Evolutionary conservation across 371 early-diverging fungal species (phyloP), one percentile per base, ranked within the genome.

Genomic region (Actinomucor elegans): DNA sequence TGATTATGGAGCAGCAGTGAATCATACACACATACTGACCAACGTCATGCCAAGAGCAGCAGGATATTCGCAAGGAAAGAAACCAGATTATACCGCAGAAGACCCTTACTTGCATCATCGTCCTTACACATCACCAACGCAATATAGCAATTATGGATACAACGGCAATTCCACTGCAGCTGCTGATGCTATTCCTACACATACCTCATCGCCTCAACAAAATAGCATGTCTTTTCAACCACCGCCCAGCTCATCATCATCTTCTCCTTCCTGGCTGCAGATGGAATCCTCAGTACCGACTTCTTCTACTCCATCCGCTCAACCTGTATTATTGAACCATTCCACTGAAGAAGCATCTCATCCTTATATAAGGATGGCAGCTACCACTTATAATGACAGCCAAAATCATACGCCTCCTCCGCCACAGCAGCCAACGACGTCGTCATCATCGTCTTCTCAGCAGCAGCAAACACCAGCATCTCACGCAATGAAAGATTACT

Each of bases 1-100:
- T 18, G 57, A 56, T 21, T 61, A 52, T 52, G 40, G 24, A 10
- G 18, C 36, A 14, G 20, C 31, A 23, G 33, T 33, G 8, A 23
- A 46, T 15, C 20, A 33, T 46, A 3, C 47, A n/a, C 23, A 17
- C 31, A 52, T 52, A n/a, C 11, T 38, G n/a, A n/a, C n/a, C n/a
- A n/a, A 37, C 43, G 15, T 24, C 43, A 43, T 26, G 35, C 29
- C 17, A 1, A 27, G 17, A 18, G 12, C 1, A 11, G 37, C 15
- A 29, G 38, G 28, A 18, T 27, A 1, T 20, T 35, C 21, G 7
- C 36, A n/a, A n/a, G 43, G 43, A 20, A 43, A 43, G 26, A 43
- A 43, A 27, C 26, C 28, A 1, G 50, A 38, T 38, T 49, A 38
- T 31, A 18, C 31, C 31, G 31, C 31, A 31, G 31, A 5, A 31